Evolutionary conservation across 2,329 filamentous ascomycete genomes (phyloP), one percentile per base, ranked within the genome.

Genomic region (Waltergamsia citrina): DNA sequence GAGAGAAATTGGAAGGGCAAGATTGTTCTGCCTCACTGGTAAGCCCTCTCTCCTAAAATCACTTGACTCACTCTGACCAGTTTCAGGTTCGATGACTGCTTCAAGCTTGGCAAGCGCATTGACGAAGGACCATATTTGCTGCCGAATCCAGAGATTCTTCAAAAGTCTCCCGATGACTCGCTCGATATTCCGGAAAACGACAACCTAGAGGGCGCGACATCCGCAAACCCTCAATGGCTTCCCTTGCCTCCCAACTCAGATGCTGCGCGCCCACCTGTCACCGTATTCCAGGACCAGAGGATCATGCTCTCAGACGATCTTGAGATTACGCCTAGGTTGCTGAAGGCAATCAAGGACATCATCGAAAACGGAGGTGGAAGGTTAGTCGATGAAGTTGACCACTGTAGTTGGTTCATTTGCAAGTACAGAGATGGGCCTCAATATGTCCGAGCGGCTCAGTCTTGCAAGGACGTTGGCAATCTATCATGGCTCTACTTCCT

Each of bases 21-120:
- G 57, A 81, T 95, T 38, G 85, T 98, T 14, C 67, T 98, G 34
- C 92, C 92, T 24, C 92, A 96, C 52, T 96, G 92, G 85, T 87
- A 62, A 49, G 66, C 42, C 7, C n/a, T 15, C 7, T n/a, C 16
- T 11, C 8, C 31, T 14, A 10, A 12, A 11, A n/a, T 5, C 3
- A 32, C 10, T n/a, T n/a, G n/a, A n/a, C n/a, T n/a, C n/a, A n/a
- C n/a, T n/a, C n/a, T n/a, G n/a, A n/a, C n/a, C 9, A 12, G 20
- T 2, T 18, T 0, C 12, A 88, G 84, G 87, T 95, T 98, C 51
- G 90, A 96, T 47, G 90, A 95, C 53, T 98, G 92, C 58, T 74
- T 98, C 45, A 92, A 85, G 57, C 74, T 98, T 19, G 88, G 90
- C 32, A 88, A 86, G 56, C 78, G 85, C 38, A 95, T 98, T 45